Evolutionary conservation across 164 flowering plant species (phyloP).

Genomic region (Tinospora cordifolia): DNA sequence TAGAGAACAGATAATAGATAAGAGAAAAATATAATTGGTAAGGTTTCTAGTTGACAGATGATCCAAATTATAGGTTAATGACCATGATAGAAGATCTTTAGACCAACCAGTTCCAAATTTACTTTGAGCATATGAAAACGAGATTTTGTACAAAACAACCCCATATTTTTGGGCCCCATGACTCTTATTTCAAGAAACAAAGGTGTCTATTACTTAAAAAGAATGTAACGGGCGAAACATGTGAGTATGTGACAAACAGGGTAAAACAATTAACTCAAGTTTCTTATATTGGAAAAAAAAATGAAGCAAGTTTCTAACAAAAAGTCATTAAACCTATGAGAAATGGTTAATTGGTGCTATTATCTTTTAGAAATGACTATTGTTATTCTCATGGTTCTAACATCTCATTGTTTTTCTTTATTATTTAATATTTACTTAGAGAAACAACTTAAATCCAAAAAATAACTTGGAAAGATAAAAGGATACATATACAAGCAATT

Average conservation of each 20-base stretch:
- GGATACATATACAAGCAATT: slow-evolving; percentile 27
- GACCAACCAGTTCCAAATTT: neutral
- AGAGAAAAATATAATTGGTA: neutral
- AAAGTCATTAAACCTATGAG: neutral
- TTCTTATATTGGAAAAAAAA: neutral
- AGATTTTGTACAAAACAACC: neutral
- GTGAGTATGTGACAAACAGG: neutral
- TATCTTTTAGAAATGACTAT: neutral
- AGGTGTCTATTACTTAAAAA: neutral
- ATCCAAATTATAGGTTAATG: neutral
- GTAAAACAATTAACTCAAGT: neutral
- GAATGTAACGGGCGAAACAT: neutral
- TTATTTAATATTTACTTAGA: neutral
- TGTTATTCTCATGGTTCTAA: neutral
- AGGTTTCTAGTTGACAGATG: neutral
- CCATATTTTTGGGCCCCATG: neutral
- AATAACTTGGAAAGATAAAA: slow-evolving; percentile 9
- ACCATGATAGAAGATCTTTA: neutral
- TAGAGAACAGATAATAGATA: neutral
- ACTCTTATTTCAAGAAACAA: neutral
- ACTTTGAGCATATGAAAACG: neutral
- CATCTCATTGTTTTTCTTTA: neutral
- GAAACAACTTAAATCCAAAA: neutral
- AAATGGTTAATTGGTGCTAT: neutral
- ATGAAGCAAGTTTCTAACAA: neutral